These are phyloP conservation scores for Auricularia sp. DNA, from an alignment of 768 basidiomycete species.

Conservation along the genomic window DNA sequence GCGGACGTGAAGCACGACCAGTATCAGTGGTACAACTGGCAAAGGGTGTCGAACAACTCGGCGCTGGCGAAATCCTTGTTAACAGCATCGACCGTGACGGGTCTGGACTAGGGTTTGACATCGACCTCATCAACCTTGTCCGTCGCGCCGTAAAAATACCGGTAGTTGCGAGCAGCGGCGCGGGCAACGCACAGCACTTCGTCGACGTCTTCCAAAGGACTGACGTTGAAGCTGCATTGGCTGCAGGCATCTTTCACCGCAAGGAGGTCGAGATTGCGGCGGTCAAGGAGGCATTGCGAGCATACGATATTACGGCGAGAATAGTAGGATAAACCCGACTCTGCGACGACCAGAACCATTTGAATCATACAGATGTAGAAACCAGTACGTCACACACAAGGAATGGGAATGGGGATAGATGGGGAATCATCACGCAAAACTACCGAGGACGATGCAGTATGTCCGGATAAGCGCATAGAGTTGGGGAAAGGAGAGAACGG, in stretches of 20 bases:
- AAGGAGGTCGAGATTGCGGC: constrained; percentile 73
- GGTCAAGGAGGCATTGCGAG: constrained; percentile 54
- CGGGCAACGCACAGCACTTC: constrained; percentile 75
- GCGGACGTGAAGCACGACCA: constrained; percentile 74
- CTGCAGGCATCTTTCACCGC: constrained; percentile 95
- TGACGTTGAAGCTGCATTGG: constrained; percentile 80
- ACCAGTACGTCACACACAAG: not conserved
- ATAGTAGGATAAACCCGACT: not conserved
- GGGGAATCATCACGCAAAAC: not conserved
- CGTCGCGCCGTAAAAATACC: constrained; percentile 74
- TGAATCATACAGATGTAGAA: not conserved
- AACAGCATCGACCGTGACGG: constrained; percentile 98
- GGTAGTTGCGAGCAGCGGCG: constrained; percentile 91
- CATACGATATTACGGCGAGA: constrained; percentile 41
- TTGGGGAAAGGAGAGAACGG: not conserved
- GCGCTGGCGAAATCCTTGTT: constrained; percentile 89
- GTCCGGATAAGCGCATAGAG: not conserved
- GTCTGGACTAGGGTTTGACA: constrained; percentile 84
- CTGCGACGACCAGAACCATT: not conserved
- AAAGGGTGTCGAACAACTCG: constrained; percentile 77
- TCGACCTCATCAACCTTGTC: constrained; percentile 69
- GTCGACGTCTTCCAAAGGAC: constrained; percentile 75
- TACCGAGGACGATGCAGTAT: not conserved
- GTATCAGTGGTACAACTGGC: constrained; percentile 89
- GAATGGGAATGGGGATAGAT: not conserved